phyloP scores from a whole-genome alignment of 1,284 basidiomycete genomes.

The Boletellus deceptivus region DNA sequence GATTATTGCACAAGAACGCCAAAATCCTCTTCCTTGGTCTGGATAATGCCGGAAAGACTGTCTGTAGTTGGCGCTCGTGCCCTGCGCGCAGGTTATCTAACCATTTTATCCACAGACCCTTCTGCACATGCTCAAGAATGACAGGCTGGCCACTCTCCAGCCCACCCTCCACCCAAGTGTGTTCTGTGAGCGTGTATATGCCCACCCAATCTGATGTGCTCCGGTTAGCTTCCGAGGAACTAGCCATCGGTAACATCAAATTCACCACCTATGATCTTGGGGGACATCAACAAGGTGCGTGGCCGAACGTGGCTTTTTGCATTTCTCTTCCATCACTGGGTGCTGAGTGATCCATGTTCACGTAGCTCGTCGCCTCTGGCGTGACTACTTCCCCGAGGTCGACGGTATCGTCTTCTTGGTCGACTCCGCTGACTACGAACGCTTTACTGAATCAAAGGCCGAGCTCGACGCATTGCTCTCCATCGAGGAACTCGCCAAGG shows the following conservation, averaged over 20 bases:
- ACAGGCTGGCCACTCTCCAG: conserved; percentile 95
- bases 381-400: conserved; percentile 99
- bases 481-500: conserved; percentile 93
- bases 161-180: conserved; percentile 98
- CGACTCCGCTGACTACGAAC: conserved; percentile 95
- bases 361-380: conserved; percentile 96
- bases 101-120: conserved; percentile 70
- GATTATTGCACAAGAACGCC: conserved; percentile 97
- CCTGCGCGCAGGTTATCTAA: conserved; percentile 4
- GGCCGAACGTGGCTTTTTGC: conserved; percentile 2
- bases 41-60: conserved; percentile 99
- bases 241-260: conserved; percentile 98
- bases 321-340: conserved; percentile 1
- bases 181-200: conserved; percentile 12
- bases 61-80: conserved; percentile 39
- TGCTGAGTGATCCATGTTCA: conserved; percentile 9
- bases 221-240: conserved; percentile 90
- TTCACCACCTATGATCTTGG: conserved; percentile 99
- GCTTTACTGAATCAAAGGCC: conserved; percentile 93
- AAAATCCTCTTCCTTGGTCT: conserved; percentile 99
- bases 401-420: conserved; percentile 99
- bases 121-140: conserved; percentile 99
- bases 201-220: conserved; percentile 1
- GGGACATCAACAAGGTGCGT: conserved; percentile 92
- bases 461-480: conserved; percentile 94